Percentiles rank a stretch among this genome's conserved stretches.
phyloP scores from a whole-genome alignment of 139 green algal genomes.

The Asterochloris erici region DNA sequence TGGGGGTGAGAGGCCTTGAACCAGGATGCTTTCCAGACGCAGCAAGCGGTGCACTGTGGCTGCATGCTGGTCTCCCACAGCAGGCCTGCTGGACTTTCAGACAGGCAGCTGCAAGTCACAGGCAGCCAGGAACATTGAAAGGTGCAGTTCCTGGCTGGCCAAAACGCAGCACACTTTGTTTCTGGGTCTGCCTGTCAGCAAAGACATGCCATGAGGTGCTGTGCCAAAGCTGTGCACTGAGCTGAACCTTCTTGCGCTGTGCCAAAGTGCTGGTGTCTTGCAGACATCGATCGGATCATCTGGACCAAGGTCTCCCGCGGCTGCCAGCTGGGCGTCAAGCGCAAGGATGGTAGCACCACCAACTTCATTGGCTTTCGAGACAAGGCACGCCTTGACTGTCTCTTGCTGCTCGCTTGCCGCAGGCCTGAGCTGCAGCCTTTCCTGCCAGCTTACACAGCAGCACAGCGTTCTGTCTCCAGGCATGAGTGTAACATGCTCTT shows the following conservation, averaged over 20 bases:
- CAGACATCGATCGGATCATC: conserved; percentile 66
- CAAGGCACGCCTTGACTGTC: conserved; percentile 30
- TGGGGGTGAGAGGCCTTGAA: conserved; percentile 27
- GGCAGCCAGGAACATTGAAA: not conserved
- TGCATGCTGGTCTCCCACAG: not conserved
- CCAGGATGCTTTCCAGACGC: conserved; percentile 24
- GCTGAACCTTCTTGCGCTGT: not conserved
- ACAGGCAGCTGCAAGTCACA: conserved; percentile 1
- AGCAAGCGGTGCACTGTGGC: not conserved
- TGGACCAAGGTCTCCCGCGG: conserved; percentile 57
- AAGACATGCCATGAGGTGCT: not conserved
- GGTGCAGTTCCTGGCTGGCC: not conserved
- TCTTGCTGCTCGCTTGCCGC: not conserved
- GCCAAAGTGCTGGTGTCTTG: not conserved
- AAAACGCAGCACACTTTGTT: not conserved
- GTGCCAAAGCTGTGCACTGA: not conserved
- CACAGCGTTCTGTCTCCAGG: not conserved
- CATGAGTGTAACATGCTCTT: not conserved
- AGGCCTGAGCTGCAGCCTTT: conserved; percentile 11
- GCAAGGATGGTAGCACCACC: conserved; percentile 31
- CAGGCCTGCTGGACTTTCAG: not conserved
- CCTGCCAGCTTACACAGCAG: not conserved
- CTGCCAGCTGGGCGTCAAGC: conserved; percentile 59
- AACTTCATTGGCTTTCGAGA: conserved; percentile 77
- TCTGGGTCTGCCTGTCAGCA: not conserved